Base-by-base conservation (phyloP, 177 flowering plant genomes). In the Vitis hybrid region DNA sequence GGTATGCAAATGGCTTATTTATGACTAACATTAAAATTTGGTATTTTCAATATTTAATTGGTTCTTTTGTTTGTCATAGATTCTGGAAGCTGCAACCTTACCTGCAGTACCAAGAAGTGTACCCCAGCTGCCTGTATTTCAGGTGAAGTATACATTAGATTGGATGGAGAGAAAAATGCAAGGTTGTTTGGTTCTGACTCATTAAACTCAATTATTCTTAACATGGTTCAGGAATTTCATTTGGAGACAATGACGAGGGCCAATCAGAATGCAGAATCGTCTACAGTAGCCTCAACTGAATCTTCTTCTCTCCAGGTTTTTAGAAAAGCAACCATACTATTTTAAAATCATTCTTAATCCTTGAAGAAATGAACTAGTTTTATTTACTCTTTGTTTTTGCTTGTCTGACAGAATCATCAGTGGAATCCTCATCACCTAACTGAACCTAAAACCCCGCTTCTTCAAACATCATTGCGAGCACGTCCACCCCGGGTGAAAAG, bases 181-280 rank as follows among this genome's bases (percentile, higher is more conserved):
- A 60, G 51, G 56, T 22, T 39, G 56, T 22, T 39, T 39, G 21
- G 58, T 56, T 48, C 7, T 26, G 26, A 7, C 12, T 26, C 10
- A 15, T 2, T 49, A 13, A 56, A 14, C 2, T 21, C 29, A 45
- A 72, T 3, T 11, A 50, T 18, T n/a, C 31, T 57, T 48, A 39
- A 19, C 56, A 48, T 65, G 48, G 1, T 55, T 60, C 81, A 94
- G 95, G 98, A 95, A 73, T 95, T 95, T 70, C 98, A 89, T 78
- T 73, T 95, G 69, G 84, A 89, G 78, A 95, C 98, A 22, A 84
- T 69, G 87, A 85, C 83, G 56, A 93, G 98, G 74, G 97, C 94
- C 53, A 81, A 75, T 70, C 86, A 86, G 60, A 78, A 86, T 77
- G 84, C 82, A 60, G 98, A 89, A 72, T 77, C 90, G 72, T 82